Conservation (phyloP, 495 filamentous ascomycete genomes). For the Chaetomium fimeti region DNA sequence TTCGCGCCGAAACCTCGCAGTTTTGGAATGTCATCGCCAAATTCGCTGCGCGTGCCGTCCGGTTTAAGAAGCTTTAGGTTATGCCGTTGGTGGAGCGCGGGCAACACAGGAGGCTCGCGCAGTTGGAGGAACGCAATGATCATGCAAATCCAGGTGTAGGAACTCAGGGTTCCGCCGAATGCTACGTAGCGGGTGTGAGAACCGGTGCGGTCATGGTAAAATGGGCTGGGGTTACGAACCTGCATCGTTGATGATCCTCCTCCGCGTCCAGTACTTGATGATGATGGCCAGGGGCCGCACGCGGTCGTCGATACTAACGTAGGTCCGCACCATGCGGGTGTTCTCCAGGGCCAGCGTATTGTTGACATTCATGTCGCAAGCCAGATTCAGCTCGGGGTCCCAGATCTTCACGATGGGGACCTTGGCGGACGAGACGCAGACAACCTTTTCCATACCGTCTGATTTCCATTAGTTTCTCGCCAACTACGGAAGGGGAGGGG, state of each 20-base stretch:
- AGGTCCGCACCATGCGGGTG: conserved; percentile 96
- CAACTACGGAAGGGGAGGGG: conserved; percentile 1
- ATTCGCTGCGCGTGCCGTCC: conserved; percentile 66
- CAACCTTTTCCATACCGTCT: conserved; percentile 96
- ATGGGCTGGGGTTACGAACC: conserved; percentile 54
- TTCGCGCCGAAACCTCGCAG: conserved; percentile 69
- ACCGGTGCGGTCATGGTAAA: background rate
- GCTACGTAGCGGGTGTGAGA: conserved; percentile 49
- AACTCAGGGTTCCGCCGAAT: conserved; percentile 90
- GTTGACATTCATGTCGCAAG: conserved; percentile 99
- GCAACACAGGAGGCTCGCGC: conserved; percentile 81
- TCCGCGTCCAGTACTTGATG: conserved; percentile 94
- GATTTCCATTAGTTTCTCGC: conserved; percentile 29
- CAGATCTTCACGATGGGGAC: conserved; percentile 99
- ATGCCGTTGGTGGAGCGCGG: conserved; percentile 76
- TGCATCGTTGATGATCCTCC: conserved; percentile 89
- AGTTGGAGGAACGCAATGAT: conserved; percentile 96
- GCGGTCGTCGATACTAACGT: conserved; percentile 88
- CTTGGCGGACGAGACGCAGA: conserved; percentile 89
- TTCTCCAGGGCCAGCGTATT: conserved; percentile 93
- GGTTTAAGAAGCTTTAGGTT: conserved; percentile 58
- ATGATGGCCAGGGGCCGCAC: conserved; percentile 93
- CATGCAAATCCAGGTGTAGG: conserved; percentile 99
- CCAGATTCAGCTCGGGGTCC: conserved; percentile 86
- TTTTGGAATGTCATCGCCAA: conserved; percentile 78